A percentile compares a stretch with the other conserved stretches of the same genome.
Conservation (phyloP, 768 basidiomycete genomes). For the Cubamyces lactineus region DNA sequence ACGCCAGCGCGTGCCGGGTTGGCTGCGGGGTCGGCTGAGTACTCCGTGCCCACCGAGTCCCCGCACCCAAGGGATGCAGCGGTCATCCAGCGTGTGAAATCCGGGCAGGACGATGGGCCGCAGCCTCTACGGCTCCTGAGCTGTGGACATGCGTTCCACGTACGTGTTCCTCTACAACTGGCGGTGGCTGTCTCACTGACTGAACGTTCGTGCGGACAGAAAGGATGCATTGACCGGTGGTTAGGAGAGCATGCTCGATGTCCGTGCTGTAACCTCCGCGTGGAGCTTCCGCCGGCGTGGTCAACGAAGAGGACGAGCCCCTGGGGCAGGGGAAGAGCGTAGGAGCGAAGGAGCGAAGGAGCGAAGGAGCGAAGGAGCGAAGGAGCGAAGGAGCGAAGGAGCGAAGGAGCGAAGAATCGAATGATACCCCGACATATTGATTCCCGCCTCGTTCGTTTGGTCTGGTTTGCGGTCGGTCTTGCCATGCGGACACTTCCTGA, state of each 20-base stretch:
- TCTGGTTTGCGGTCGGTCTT: too few species aligned
- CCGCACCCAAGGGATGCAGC: neutral
- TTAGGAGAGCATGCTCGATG: neutral
- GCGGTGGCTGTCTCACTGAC: too few species aligned
- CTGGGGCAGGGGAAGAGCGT: neutral
- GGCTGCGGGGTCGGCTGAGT: neutral
- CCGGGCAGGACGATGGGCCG: conserved; percentile 55
- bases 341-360: neutral
- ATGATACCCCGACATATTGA: too few species aligned
- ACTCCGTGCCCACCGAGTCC: neutral
- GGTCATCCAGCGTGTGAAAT: neutral
- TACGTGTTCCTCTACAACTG: conserved; percentile 41
- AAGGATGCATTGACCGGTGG: conserved; percentile 9
- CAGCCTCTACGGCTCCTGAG: conserved; percentile 74
- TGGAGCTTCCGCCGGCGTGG: neutral
- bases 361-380: neutral
- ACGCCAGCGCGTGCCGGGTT: neutral
- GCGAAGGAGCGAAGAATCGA: neutral
- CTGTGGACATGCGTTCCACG: conserved; percentile 91
- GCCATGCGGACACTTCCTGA: too few species aligned
- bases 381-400: neutral
- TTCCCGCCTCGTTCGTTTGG: too few species aligned
- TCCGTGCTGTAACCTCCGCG: neutral
- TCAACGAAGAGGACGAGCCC: neutral
- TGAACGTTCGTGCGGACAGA: neutral